Evolutionary conservation across 306 rosid species (phyloP), one percentile per base, ranked within the genome.

Genomic region (Acmispon strigosus): DNA sequence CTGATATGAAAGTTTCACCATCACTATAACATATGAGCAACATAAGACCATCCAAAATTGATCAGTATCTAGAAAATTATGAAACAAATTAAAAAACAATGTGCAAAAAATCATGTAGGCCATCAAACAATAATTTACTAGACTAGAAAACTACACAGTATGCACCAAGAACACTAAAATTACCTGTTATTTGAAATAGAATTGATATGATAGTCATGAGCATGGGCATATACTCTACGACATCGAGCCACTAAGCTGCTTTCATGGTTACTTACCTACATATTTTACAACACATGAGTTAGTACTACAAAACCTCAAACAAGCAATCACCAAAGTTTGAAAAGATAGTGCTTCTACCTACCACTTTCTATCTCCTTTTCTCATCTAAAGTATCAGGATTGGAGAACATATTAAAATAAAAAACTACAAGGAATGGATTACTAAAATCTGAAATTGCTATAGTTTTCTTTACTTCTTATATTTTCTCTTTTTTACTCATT

Each of bases 1-100:
- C 97, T 22, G 99, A 95, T 85, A 95, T 88, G 79, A 95, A 95
- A 78, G 99, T 95, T 91, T 95, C 99, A 3, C 99, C 99, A 74
- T 95, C 99, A 39, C 99, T 95, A 66, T 73, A 69, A 85, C 76
- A 86, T 56, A 53, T 27, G 64, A 75, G 48, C 64, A 65, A 50
- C 69, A 59, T 36, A 64, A 55, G 49, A 82, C 51, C 59, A 50
- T 65, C 47, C 57, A 52, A 66, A 78, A 73, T 54, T 10, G 53
- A 78, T 82, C 36, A 78, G 80, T 74, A 57, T 50, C 65, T 45
- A 61, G 36, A 62, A 61, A 45, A 44, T 19, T 43, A 60, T 0
- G 53, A 6, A 51, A 63, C n/a, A 42, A 17, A 36, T 4, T 10
- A 27, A 27, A 2, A 60, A 54, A 34, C 4, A 73, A 62, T 2